Evolutionary conservation across 1,284 basidiomycete genomes (phyloP).

Genomic region (Malassezia nana): DNA sequence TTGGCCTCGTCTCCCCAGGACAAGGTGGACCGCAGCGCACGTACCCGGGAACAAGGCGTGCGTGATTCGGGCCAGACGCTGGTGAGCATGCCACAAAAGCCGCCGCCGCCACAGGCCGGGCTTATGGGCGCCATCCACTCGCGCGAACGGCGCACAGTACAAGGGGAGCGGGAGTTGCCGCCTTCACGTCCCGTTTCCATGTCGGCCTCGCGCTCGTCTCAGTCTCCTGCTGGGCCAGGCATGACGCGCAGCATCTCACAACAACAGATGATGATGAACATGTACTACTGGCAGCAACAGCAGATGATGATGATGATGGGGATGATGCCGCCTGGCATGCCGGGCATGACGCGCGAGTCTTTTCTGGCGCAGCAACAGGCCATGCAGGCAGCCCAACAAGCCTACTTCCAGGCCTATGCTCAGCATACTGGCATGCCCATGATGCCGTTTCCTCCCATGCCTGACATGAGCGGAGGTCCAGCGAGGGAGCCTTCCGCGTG

Average conservation of each 20-base stretch:
- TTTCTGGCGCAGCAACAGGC: constrained; percentile 39
- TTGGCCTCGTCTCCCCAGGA: constrained; percentile 89
- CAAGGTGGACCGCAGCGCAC: constrained; percentile 86
- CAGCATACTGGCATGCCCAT: background rate
- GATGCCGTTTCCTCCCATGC: background rate
- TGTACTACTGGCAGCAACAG: constrained; percentile 21
- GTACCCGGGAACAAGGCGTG: constrained; percentile 82
- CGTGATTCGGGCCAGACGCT: constrained; percentile 77
- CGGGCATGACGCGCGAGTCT: constrained; percentile 18
- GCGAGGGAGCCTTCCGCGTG: background rate
- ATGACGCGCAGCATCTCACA: constrained; percentile 22
- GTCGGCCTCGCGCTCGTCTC: background rate
- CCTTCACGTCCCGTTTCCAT: constrained; percentile 51
- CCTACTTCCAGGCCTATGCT: constrained; percentile 36
- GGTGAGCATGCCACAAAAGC: constrained; percentile 85
- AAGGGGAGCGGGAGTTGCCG: constrained; percentile 79
- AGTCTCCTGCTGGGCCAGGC: background rate
- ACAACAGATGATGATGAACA: constrained; percentile 50
- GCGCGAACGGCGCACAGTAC: constrained; percentile 60
- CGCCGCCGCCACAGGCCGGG: constrained; percentile 87
- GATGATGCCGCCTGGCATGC: constrained; percentile 30
- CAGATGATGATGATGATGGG: constrained; percentile 51
- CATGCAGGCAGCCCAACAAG: constrained; percentile 44
- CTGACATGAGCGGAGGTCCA: background rate
- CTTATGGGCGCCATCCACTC: constrained; percentile 89